Conservation (phyloP, 139 green algal species). For the Prasinococcaceae sp. region DNA sequence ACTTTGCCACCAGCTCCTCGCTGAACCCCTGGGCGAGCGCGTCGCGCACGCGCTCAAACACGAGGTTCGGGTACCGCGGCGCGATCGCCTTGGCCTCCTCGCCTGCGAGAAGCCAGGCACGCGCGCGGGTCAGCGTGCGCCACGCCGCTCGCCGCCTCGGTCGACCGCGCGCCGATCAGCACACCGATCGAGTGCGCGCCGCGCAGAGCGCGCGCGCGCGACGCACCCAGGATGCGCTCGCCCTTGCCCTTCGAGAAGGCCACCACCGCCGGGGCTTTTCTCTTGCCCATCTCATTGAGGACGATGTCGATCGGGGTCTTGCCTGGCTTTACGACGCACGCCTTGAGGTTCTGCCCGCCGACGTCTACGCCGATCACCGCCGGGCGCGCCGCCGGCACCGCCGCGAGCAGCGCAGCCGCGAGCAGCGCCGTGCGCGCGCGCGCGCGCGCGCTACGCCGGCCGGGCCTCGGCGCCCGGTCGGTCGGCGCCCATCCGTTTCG, state of each 20-base stretch:
- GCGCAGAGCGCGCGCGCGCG: no score
- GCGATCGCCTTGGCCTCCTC: constrained; percentile 29
- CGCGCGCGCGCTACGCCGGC: no score
- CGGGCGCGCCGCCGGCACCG: no score
- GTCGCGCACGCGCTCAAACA: constrained; percentile 54
- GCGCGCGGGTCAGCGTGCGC: no score
- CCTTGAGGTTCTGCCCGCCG: constrained; percentile 81
- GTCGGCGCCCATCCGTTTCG: no score
- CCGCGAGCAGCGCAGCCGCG: no score
- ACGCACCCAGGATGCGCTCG: constrained; percentile 81
- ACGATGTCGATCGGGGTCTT: constrained; percentile 43
- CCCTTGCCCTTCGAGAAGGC: constrained; percentile 61
- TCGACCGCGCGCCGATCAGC: no score
- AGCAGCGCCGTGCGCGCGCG: no score
- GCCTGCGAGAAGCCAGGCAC: no score
- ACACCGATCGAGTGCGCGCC: no score
- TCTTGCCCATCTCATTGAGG: constrained; percentile 88
- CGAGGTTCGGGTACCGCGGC: constrained; percentile 53
- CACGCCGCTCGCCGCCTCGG: no score
- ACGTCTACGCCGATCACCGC: constrained; percentile 63
- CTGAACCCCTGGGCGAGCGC: constrained; percentile 52
- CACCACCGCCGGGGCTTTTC: constrained; percentile 77
- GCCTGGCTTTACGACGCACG: constrained; percentile 53
- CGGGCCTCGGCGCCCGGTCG: no score
- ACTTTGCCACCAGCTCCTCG: constrained; percentile 28